Conservation (phyloP, 768 basidiomycete species). For the Kwoniella pini region DNA sequence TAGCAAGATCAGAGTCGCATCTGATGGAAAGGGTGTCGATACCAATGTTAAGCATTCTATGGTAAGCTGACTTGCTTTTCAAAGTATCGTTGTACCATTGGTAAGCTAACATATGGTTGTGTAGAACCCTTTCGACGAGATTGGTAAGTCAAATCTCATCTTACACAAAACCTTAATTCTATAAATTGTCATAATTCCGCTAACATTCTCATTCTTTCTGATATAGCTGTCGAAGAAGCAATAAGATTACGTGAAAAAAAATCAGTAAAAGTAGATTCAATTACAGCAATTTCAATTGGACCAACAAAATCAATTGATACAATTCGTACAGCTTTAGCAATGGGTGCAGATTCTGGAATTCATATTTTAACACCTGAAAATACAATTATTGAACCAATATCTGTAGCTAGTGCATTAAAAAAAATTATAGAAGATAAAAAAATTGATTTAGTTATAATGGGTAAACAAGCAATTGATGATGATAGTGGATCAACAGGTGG, state of each 20-base stretch:
- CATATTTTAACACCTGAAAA: slow-evolving; percentile 83
- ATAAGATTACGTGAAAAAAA: slow-evolving; percentile 80
- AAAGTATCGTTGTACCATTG: not conserved
- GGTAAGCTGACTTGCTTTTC: slow-evolving; percentile 60
- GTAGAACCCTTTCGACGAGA: slow-evolving; percentile 98
- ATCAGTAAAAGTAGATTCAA: slow-evolving; percentile 66
- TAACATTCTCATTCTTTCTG: too few species aligned
- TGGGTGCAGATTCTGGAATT: slow-evolving; percentile 92
- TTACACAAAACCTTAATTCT: not conserved
- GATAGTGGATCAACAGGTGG: slow-evolving; percentile 94
- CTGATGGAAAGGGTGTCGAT: slow-evolving; percentile 92
- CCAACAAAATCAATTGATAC: slow-evolving; percentile 85
- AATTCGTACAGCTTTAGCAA: slow-evolving; percentile 91
- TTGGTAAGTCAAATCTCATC: slow-evolving; percentile 63
- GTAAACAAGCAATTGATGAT: slow-evolving; percentile 98
- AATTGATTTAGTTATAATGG: slow-evolving; percentile 87
- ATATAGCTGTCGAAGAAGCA: slow-evolving; percentile 95
- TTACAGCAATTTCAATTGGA: slow-evolving; percentile 92
- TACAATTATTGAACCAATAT: slow-evolving; percentile 78
- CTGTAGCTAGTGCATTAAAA: slow-evolving; percentile 80
- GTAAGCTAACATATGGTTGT: slow-evolving; percentile 6
- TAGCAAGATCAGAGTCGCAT: slow-evolving; percentile 91
- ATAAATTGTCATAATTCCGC: too few species aligned
- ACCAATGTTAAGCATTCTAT: slow-evolving; percentile 98
- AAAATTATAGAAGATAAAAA: slow-evolving; percentile 67